Base-by-base conservation (phyloP, 441 rosid species). In the Biscutella laevigata region DNA sequence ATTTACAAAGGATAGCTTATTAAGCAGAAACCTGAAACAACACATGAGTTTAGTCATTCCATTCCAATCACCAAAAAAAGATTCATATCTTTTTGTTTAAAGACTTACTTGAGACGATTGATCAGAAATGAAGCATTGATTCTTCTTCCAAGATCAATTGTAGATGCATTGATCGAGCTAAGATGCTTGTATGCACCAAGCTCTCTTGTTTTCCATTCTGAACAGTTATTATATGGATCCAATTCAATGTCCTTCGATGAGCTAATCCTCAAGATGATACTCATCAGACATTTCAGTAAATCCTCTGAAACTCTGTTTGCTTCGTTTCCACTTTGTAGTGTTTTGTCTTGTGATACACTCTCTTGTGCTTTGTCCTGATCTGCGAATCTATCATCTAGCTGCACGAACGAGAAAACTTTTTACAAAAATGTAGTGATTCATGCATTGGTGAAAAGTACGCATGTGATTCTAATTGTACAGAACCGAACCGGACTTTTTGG, bases 301-400 rank as follows among this genome's bases (percentile, higher is more conserved):
- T 88, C 84, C 78, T 82, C 91, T 4, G 88, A 81, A 51, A 83
- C 63, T 63, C 68, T 76, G 60, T 88, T 84, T n/a, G 89, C 84
- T 37, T 62, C 25, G 42, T 54, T 66, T 52, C 72, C 74, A 58
- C 56, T 75, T 46, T 54, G 58, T 6, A 26, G 0, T 11, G 68
- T 19, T 47, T 49, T 64, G 49, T 66, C 72, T 39, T 77, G 82
- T 5, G 72, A 69, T 7, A 73, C 68, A 67, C 77, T 75, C 57
- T 76, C 82, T 8, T 71, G 78, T 20, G 76, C 81, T 38, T 45
- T 77, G 45, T 84, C 90, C 4, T 66, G 76, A 34, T 77, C 84
- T 40, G 20, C 53, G 20, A 80, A 74, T 76, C 90, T 78, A 74
- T 62, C 51, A 59, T 78, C 89, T 64, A 72, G 59, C 92, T 81